Evolutionary conservation across 495 filamentous ascomycete genomes (phyloP).

Genomic region (Penicillium subrubescens): DNA sequence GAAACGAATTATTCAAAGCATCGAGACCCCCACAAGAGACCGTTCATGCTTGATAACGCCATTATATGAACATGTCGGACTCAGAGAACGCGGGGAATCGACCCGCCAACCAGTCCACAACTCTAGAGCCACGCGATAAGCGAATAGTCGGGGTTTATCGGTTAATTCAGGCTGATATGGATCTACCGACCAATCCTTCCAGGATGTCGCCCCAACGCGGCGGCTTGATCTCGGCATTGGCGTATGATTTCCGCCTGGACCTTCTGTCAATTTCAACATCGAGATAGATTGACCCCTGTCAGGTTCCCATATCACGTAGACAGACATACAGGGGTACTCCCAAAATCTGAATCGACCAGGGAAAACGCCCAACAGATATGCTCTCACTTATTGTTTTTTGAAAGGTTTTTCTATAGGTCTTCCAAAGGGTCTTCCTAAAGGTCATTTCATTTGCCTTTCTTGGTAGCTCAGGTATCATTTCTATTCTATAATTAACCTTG

Average conservation of each 20-base stretch:
- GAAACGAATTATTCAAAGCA: neutral
- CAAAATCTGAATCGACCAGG: too few relatives aligned
- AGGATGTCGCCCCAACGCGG: neutral
- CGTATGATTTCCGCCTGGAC: conserved; percentile 22
- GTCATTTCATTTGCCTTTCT: too few relatives aligned
- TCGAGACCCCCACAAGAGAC: neutral
- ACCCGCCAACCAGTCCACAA: neutral
- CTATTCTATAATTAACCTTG: too few relatives aligned
- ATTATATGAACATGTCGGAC: neutral
- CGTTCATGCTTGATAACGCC: neutral
- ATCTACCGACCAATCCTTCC: neutral
- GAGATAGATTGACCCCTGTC: neutral
- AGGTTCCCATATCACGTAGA: neutral
- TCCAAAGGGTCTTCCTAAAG: too few relatives aligned
- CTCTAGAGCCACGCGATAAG: neutral
- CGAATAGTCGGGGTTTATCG: neutral
- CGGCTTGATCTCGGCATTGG: neutral
- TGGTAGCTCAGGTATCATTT: too few relatives aligned
- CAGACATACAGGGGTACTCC: too few relatives aligned
- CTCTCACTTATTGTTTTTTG: too few relatives aligned
- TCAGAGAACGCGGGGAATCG: neutral
- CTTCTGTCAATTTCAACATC: conserved; percentile 22
- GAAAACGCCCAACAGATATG: too few relatives aligned
- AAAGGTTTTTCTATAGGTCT: too few relatives aligned
- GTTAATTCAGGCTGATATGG: neutral